phyloP scores from a whole-genome alignment of 163 green algal species.

The Scenedesmus sp. region DNA sequence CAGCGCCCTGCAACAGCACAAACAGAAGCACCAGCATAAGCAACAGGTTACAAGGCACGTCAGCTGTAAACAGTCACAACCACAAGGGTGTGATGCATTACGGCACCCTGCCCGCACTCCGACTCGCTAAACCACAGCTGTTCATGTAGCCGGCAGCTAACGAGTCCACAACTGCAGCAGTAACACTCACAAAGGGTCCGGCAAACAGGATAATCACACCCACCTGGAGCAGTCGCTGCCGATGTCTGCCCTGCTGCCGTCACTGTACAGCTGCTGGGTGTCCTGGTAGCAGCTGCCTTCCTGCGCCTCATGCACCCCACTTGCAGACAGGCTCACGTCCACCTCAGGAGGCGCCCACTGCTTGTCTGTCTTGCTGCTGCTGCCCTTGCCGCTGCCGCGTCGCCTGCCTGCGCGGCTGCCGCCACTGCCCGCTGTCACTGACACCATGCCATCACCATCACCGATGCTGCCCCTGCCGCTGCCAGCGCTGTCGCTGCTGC shows the following conservation, averaged over 20 bases:
- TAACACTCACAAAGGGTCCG: neutral
- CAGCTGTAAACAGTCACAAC: neutral
- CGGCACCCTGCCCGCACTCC: no score
- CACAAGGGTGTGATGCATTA: neutral
- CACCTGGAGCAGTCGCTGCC: conserved; percentile 24
- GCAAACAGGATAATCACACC: neutral
- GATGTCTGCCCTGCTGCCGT: conserved; percentile 30
- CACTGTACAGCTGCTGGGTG: neutral
- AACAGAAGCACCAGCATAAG: neutral
- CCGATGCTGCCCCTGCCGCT: neutral
- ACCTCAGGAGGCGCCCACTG: neutral
- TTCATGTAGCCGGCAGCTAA: neutral
- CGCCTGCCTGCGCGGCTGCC: neutral
- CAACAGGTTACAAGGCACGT: neutral
- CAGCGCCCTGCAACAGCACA: conserved; percentile 3
- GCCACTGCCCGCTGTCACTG: neutral
- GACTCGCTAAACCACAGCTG: neutral
- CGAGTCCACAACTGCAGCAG: neutral
- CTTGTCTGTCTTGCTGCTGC: neutral
- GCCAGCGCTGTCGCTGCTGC: neutral
- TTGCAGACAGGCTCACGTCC: neutral
- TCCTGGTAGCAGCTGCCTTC: conserved; percentile 6
- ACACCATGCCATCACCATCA: conserved; percentile 30
- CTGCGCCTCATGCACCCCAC: neutral
- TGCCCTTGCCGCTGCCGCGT: conserved; percentile 12